phyloP scores from a whole-genome alignment of 2,329 filamentous ascomycete genomes.

The Apiospora saccharicola region DNA sequence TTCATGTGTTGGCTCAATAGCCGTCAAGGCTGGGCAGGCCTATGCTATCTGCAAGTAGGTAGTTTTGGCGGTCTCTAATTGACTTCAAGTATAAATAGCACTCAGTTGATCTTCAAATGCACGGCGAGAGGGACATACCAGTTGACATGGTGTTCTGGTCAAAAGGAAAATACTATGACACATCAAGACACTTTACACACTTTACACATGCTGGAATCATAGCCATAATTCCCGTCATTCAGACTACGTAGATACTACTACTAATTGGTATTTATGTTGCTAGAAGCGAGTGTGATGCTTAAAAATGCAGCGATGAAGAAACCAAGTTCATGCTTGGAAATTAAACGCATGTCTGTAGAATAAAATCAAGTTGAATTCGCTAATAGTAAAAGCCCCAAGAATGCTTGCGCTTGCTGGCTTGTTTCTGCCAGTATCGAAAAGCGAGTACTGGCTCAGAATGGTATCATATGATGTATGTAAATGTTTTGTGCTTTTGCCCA shows the following conservation, averaged over 20 bases:
- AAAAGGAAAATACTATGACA: background rate
- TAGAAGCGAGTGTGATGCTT: background rate
- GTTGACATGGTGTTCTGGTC: background rate
- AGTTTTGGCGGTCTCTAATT: background rate
- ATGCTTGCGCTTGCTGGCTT: constrained; percentile 18
- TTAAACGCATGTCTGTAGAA: background rate
- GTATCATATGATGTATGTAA: constrained; percentile 19
- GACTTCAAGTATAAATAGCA: background rate
- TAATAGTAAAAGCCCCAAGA: background rate
- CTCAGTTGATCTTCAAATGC: background rate
- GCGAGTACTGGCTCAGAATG: constrained; percentile 13
- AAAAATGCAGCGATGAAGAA: background rate
- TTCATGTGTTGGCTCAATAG: background rate
- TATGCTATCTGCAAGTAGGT: background rate
- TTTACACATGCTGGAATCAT: too few relatives aligned
- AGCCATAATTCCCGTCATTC: background rate
- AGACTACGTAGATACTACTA: background rate
- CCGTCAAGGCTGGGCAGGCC: background rate
- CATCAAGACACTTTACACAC: background rate
- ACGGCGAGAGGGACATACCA: background rate
- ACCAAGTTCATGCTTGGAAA: background rate
- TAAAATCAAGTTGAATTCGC: constrained; percentile 12
- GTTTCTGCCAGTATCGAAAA: constrained; percentile 11
- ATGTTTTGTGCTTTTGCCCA: constrained; percentile 20
- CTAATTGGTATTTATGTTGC: background rate